Evolutionary conservation across 192 early-diverging fungal species (phyloP), one percentile per base, ranked within the genome.

Genomic region (Diversispora epigaea): DNA sequence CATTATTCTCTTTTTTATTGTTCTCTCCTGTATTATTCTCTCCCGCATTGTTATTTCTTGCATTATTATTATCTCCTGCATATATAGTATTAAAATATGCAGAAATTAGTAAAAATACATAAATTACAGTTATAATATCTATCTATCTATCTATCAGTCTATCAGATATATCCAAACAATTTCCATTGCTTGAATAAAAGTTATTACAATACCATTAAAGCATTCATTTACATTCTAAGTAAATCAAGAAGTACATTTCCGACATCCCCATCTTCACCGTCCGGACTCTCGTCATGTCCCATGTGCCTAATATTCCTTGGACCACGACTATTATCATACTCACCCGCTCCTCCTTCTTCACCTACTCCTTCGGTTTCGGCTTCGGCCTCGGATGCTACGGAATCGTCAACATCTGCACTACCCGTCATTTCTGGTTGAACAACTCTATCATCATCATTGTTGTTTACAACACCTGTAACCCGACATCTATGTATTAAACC

Each of bases 401-500:
- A 22, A 50, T 57, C 73, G 6, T 71, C 63, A 17, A 66, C 62
- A n/a, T 47, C 49, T 45, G 44, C 54, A 25, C 32, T 21, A 54
- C 68, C 74, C 8, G 75, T 75, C 2, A 79, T 76, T n/a, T 65
- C 68, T 39, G 77, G 74, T 75, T 77, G 75, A 55, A 71, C 75
- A 50, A 79, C 75, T 12, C 73, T 74, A 71, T 82, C 78, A 22
- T 75, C 73, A 9, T 8, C 40, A 44, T 32, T 32, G 2, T 67
- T 49, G 21, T 21, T 22, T 21, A 49, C 45, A 11, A 43, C 65
- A 67, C 19, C 11, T 22, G 65, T 32, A 22, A 21, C 22, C 19
- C 65, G 43, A 49, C 25, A 63, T 62, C 62, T 78, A 61, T 64
- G 39, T 69, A n/a, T n/a, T n/a, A 76, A 14, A 61, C 68, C 11